Percentiles rank a stretch among this genome's conserved stretches.
Evolutionary conservation across 1,139 yeast species (phyloP).

Genomic region (Kodamaea fungicola): DNA sequence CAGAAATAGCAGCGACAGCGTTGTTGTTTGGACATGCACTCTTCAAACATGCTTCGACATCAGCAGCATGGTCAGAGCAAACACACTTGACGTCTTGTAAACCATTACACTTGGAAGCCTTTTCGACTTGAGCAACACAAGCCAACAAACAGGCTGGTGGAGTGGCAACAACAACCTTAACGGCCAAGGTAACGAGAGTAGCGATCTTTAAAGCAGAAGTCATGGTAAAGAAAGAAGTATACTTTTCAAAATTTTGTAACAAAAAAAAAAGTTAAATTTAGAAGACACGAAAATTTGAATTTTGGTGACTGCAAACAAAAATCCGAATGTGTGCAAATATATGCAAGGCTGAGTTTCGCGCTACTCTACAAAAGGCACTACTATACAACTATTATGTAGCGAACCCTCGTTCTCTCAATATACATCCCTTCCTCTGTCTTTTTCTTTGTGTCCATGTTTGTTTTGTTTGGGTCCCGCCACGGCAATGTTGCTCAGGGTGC

Average conservation of each 20-base stretch:
- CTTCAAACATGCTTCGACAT: conserved; percentile 58
- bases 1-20: conserved; percentile 52
- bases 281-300: not conserved
- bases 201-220: conserved; percentile 30
- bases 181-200: conserved; percentile 49
- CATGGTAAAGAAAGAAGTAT: conserved; percentile 5
- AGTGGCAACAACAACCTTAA: conserved; percentile 56
- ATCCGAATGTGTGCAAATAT: no score
- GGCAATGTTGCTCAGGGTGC: no score
- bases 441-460: no score
- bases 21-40: conserved; percentile 62
- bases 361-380: no score
- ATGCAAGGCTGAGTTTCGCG: no score
- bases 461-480: no score
- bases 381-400: no score
- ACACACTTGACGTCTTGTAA: conserved; percentile 64
- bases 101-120: conserved; percentile 50
- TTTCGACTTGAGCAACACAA: conserved; percentile 72
- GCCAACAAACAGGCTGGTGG: conserved; percentile 91
- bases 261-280: conserved; percentile 6
- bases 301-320: no score
- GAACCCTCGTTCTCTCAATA: no score
- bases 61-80: conserved; percentile 50
- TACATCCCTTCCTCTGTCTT: no score
- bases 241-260: not conserved